These are phyloP conservation scores for Vickermania spadyakhi DNA, from an alignment of 208 protist genomes.

Conservation along the genomic window DNA sequence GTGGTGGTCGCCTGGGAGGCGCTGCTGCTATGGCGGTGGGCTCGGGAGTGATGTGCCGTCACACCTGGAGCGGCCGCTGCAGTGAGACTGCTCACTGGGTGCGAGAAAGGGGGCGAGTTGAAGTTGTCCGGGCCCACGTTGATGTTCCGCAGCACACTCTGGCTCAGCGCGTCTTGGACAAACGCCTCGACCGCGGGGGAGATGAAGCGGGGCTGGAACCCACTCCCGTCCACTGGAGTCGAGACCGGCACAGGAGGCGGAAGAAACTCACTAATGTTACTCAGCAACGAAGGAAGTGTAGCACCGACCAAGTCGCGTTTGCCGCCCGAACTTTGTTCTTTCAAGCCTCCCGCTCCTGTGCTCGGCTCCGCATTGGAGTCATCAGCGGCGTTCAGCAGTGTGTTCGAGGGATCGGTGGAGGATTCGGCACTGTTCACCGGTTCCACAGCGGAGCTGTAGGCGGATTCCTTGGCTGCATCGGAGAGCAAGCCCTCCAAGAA, in stretches of 20 bases:
- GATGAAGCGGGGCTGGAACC: not conserved
- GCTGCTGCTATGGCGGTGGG: not conserved
- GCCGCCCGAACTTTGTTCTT: not conserved
- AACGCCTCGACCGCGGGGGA: slow-evolving; percentile 19
- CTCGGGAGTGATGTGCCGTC: not conserved
- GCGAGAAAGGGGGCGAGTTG: not conserved
- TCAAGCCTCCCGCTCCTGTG: too few relatives aligned
- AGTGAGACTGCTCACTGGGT: not conserved
- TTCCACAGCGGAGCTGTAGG: not conserved
- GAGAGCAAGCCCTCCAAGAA: slow-evolving; percentile 51
- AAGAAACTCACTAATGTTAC: not conserved
- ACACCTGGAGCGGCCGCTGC: not conserved
- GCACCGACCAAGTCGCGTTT: not conserved
- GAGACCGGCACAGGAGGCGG: not conserved
- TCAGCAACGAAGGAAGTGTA: not conserved
- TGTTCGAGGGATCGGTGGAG: not conserved
- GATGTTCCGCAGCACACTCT: slow-evolving; percentile 21
- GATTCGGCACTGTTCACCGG: not conserved
- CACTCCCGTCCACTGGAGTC: not conserved
- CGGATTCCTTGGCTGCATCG: not conserved
- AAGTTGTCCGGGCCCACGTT: not conserved
- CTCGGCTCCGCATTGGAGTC: not conserved
- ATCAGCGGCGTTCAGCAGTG: not conserved
- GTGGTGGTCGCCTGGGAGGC: not conserved
- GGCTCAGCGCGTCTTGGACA: slow-evolving; percentile 48